These are phyloP conservation scores for Cryphonectria carpinicola DNA, from an alignment of 2,329 filamentous ascomycete species.

Conservation along the genomic window DNA sequence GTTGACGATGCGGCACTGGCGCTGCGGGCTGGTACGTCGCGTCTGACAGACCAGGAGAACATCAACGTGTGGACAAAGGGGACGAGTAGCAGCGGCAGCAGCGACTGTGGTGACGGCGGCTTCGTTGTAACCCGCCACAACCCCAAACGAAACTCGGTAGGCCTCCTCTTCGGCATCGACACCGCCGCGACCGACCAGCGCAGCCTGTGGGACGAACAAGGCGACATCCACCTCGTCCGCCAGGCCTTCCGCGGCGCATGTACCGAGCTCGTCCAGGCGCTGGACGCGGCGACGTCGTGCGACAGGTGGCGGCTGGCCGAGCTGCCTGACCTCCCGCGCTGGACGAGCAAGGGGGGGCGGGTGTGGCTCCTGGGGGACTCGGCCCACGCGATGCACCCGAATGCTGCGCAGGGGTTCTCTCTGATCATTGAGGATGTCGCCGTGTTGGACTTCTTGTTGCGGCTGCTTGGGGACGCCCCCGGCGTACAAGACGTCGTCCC, in stretches of 20 bases:
- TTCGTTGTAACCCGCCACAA: slow-evolving; percentile 32
- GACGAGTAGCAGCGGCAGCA: not conserved
- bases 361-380: slow-evolving; percentile 31
- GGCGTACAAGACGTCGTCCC: not conserved
- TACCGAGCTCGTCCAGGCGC: slow-evolving; percentile 27
- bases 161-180: slow-evolving; percentile 29
- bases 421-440: slow-evolving; percentile 22
- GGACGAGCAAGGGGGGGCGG: slow-evolving; percentile 30
- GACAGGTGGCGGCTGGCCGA: slow-evolving; percentile 33
- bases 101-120: slow-evolving; percentile 22
- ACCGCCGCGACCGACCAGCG: slow-evolving; percentile 31
- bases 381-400: slow-evolving; percentile 28
- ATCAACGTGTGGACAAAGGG: slow-evolving; percentile 31
- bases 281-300: slow-evolving; percentile 27
- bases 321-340: slow-evolving; percentile 32
- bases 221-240: slow-evolving; percentile 32
- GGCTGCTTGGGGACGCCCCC: not conserved
- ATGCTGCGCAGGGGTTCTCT: slow-evolving; percentile 20
- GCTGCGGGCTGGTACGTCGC: slow-evolving; percentile 11
- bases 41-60: slow-evolving; percentile 29
- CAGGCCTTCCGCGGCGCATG: slow-evolving; percentile 26
- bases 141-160: slow-evolving; percentile 21
- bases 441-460: slow-evolving; percentile 18
- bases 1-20: slow-evolving; percentile 21
- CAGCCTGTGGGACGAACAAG: slow-evolving; percentile 33